Percentiles rank a stretch among this genome's conserved stretches.
Conservation (phyloP, 768 basidiomycete species). For the Rhodotorula sphaerocarpa region DNA sequence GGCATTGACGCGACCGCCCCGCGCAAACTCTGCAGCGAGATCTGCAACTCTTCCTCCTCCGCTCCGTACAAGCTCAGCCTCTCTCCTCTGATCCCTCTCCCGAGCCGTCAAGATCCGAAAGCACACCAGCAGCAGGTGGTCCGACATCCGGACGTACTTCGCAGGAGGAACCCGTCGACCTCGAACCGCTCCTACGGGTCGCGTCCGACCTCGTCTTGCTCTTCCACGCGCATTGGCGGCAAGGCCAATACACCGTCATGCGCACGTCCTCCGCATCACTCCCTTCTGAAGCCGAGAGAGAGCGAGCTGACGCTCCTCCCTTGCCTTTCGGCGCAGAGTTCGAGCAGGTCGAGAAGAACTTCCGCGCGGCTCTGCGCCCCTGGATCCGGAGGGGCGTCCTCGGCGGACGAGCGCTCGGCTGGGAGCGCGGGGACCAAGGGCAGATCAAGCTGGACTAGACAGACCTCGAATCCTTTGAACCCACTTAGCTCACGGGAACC, state of each 20-base stretch:
- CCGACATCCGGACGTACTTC: neutral
- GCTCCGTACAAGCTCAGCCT: conserved; percentile 4
- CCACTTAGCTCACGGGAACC: too few relatives aligned
- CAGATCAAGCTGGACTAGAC: conserved; percentile 18
- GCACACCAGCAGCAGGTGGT: too few relatives aligned
- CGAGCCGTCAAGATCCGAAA: too few relatives aligned
- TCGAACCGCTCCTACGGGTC: conserved; percentile 11
- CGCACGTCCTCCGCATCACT: neutral
- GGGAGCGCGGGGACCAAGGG: conserved; percentile 19
- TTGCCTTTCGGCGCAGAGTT: too few relatives aligned
- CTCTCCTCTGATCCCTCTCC: neutral
- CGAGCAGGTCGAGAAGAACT: conserved; percentile 8
- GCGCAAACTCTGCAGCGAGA: conserved; percentile 26
- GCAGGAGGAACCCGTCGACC: neutral
- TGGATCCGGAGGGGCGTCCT: conserved; percentile 28
- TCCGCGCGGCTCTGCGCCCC: conserved; percentile 14
- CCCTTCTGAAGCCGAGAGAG: neutral
- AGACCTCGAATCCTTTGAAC: too few relatives aligned
- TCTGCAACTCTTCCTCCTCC: conserved; percentile 31
- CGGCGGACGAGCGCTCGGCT: conserved; percentile 27
- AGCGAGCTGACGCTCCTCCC: too few relatives aligned
- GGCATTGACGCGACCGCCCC: neutral
- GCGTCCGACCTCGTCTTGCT: conserved; percentile 19
- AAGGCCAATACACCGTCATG: conserved; percentile 18
- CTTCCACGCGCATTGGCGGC: conserved; percentile 31